Evolutionary conservation across 768 basidiomycete species (phyloP), one percentile per base, ranked within the genome.

Genomic region (Scleroderma bovista): DNA sequence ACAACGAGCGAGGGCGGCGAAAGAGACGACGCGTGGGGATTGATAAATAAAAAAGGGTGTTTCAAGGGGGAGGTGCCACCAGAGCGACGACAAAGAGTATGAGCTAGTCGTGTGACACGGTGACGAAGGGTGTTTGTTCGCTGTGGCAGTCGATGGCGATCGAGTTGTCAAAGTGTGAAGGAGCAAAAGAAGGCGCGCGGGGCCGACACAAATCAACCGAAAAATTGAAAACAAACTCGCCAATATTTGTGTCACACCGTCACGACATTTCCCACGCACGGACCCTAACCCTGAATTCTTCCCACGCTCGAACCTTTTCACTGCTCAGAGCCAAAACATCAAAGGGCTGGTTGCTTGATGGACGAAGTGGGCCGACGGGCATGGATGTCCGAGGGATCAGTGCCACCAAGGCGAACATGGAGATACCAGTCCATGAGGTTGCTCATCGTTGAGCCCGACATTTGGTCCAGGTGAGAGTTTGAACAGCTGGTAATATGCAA

Each of bases 81-180:
- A 37, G 48, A 16, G 56, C 60, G 55, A 61, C 55, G 54, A 54
- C 51, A 45, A 45, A 32, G 46, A 47, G 33, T n/a, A 11, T 32
- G 39, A 50, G 59, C 49, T 58, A 48, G 63, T 63, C 62, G 72
- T 63, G 63, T 58, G 56, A 55, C 63, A 64, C 71, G 64, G 69
- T 67, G 73, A 67, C 66, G 67, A 65, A 56, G 61, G 61, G 64
- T 60, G 62, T 62, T 66, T 63, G 67, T 65, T 67, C 73, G 70
- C 69, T 72, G 74, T 63, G 66, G 68, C 57, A 62, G 71, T 71
- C 74, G 70, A 67, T 69, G 73, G 69, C 70, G 75, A 73, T 75
- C 72, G 66, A 73, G 69, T 69, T 63, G 64, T 67, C 65, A 67
- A 66, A 57, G 65, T 67, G 71, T 65, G 69, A 72, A 69, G 66